Base-by-base conservation (phyloP, 2,329 filamentous ascomycete species). In the Colletotrichum filicis region DNA sequence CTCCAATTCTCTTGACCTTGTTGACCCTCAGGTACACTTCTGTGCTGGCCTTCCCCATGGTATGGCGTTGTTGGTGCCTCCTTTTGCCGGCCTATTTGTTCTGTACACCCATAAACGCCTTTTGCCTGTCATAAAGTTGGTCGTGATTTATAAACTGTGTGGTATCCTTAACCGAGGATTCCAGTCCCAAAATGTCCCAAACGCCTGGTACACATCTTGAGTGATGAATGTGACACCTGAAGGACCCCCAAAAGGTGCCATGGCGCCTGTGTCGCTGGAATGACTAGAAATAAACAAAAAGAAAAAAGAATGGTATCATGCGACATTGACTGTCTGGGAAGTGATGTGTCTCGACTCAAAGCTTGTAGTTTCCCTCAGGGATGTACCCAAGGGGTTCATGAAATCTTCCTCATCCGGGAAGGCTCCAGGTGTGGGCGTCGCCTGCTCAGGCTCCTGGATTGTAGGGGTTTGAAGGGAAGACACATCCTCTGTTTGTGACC, bases 51-150 rank as follows among this genome's bases (percentile, higher is more conserved):
- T 49, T 9, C 24, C 42, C 42, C 42, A 49, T 49, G 19, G 30
- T 55, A 46, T 64, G 32, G 61, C 70, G 26, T 59, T 37, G 37
- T 65, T 58, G 19, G 35, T 58, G 26, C 46, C 26, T 49, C 37
- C 28, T 28, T 22, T n/a, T 46, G 37, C n/a, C 19, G 26, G 32
- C 46, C n/a, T 52, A 32, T 65, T 70, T 70, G 63, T 28, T 60
- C 55, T 30, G 24, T 61, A 42, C 56, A 73, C 60, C 66, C 66
- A 32, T 70, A 60, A 73, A 73, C 70, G 66, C 70, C 70, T 70
- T 58, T 42, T 56, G 30, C 32, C 55, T 22, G 52, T 73, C 70
- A 56, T 73, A 37, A 73, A 66, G 49, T 61, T 70, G 60, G 62
- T 73, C 66, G 55, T 73, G n/a, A 73, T 70, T 24, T 35, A 46